phyloP scores from a whole-genome alignment of 2,329 filamentous ascomycete genomes.

The Elsinoe australis region DNA sequence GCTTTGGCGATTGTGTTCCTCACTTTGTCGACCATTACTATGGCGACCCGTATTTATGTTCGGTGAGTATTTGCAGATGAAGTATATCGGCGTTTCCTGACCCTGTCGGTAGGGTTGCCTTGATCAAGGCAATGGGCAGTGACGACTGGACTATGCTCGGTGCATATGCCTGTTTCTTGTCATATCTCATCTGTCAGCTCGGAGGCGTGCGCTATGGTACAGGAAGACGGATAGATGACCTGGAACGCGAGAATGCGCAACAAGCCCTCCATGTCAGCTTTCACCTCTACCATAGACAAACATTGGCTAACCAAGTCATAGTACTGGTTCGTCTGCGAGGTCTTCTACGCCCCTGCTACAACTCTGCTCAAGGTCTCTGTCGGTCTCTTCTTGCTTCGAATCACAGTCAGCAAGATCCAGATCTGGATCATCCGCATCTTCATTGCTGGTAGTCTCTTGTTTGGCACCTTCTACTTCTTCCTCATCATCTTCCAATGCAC shows the following conservation, averaged over 20 bases:
- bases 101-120: constrained; percentile 22
- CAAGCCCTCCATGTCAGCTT: constrained; percentile 28
- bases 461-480: constrained; percentile 45
- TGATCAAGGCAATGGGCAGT: constrained; percentile 34
- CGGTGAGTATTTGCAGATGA: constrained; percentile 6
- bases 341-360: constrained; percentile 46
- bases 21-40: not conserved
- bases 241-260: constrained; percentile 28
- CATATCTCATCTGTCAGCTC: constrained; percentile 36
- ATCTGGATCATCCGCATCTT: constrained; percentile 40
- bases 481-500: constrained; percentile 47
- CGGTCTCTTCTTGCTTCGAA: constrained; percentile 46
- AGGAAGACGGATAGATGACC: constrained; percentile 32
- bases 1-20: constrained; percentile 13
- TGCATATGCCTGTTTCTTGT: constrained; percentile 34
- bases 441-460: constrained; percentile 38
- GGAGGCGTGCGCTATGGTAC: constrained; percentile 35
- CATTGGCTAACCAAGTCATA: constrained; percentile 19
- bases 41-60: constrained; percentile 19
- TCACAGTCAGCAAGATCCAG: constrained; percentile 41
- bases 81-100: not conserved
- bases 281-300: not conserved
- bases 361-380: constrained; percentile 46
- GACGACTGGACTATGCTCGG: constrained; percentile 38
- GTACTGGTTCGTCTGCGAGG: constrained; percentile 50